A percentile compares a stretch with the other conserved stretches of the same genome.
phyloP scores from a whole-genome alignment of 345 rosid genomes.

The Citrus glauca region DNA sequence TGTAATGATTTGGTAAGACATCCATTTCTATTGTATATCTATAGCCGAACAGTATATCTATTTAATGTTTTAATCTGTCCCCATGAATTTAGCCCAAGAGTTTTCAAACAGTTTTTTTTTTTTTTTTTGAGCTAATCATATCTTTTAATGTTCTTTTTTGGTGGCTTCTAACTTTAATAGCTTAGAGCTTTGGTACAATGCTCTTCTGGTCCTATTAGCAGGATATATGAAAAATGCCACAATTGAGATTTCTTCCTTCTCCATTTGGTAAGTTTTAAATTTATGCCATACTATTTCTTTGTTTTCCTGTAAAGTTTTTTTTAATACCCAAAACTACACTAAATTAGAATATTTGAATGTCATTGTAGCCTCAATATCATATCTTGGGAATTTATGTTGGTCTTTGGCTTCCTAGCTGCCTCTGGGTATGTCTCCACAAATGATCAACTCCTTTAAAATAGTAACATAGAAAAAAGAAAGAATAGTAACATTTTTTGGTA shows the following conservation, averaged over 20 bases:
- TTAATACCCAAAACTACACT: neutral
- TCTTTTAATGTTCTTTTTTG: neutral
- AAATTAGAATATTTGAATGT: neutral
- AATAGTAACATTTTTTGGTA: no score
- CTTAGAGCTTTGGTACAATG: constrained; percentile 56
- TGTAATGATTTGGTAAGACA: constrained; percentile 52
- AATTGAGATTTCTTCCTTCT: constrained; percentile 46
- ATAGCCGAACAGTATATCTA: no score
- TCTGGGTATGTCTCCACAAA: constrained; percentile 26
- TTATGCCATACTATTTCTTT: neutral
- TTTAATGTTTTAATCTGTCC: no score
- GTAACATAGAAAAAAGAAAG: no score
- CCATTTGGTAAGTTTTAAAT: constrained; percentile 39
- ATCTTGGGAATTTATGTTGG: constrained; percentile 51
- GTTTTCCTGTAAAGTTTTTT: neutral
- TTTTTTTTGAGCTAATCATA: neutral
- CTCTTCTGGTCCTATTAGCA: constrained; percentile 47
- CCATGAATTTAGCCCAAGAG: no score
- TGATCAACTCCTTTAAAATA: neutral
- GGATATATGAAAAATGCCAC: constrained; percentile 51
- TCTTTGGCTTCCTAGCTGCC: constrained; percentile 55
- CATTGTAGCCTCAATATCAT: constrained; percentile 37
- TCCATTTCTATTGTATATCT: neutral
- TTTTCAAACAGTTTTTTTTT: no score
- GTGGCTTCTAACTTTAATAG: constrained; percentile 18